These are phyloP conservation scores for Beauveria sp. DNA, from an alignment of 2,329 filamentous ascomycete species.

Conservation along the genomic window DNA sequence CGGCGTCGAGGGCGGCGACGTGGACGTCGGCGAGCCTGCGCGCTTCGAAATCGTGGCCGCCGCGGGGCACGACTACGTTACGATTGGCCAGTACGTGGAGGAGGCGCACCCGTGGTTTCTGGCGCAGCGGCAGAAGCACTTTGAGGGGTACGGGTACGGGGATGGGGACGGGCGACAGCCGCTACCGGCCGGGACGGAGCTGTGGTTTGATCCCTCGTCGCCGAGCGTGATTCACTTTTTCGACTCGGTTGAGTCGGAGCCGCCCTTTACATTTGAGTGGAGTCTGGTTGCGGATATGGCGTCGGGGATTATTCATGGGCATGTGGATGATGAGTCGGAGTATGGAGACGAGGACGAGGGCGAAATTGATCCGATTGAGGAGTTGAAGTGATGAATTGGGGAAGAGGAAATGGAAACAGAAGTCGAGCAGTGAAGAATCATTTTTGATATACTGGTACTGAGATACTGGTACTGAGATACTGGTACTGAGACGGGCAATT, in stretches of 20 bases:
- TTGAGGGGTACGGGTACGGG: not conserved
- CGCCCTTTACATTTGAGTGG: slow-evolving; percentile 3
- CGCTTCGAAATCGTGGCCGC: not conserved
- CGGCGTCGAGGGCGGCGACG: not conserved
- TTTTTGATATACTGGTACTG: no score
- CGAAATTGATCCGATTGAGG: slow-evolving; percentile 2
- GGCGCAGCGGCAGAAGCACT: not conserved
- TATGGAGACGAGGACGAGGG: not conserved
- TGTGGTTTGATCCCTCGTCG: slow-evolving; percentile 8
- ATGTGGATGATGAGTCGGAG: not conserved
- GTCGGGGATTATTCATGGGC: not conserved
- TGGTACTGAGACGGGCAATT: no score
- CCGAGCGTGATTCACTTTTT: slow-evolving; percentile 1
- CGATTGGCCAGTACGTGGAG: slow-evolving; percentile 1
- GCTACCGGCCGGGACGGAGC: slow-evolving; percentile 2
- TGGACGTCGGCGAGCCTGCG: not conserved
- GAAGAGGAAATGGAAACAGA: no score
- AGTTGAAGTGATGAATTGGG: not conserved
- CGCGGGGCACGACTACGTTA: not conserved
- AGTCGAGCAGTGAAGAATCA: no score
- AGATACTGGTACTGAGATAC: no score
- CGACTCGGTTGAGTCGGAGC: slow-evolving; percentile 6
- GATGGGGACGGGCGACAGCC: not conserved
- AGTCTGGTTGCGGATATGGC: slow-evolving; percentile 1
- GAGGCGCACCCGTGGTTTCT: slow-evolving; percentile 1